Evolutionary conservation across 2,329 filamentous ascomycete genomes (phyloP).

Genomic region (Diaporthe destruens): DNA sequence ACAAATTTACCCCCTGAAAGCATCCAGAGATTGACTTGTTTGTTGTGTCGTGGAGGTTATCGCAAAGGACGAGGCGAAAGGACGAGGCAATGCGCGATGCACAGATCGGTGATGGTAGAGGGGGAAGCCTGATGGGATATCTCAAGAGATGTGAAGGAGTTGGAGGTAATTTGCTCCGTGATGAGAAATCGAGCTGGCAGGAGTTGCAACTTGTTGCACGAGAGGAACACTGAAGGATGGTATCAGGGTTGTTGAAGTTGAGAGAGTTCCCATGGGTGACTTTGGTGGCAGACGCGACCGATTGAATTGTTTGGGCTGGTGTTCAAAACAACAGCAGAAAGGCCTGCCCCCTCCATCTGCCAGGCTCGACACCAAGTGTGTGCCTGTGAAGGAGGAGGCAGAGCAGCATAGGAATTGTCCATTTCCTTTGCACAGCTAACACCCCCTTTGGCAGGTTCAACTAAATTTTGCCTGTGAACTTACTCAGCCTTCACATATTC

Average conservation of each 20-base stretch:
- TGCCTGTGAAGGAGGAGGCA: constrained; percentile 22
- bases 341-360: neutral
- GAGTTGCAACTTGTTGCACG: neutral
- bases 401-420: neutral
- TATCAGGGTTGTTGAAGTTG: neutral
- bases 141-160: neutral
- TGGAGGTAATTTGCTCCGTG: neutral
- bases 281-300: neutral
- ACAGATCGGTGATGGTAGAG: too few relatives aligned
- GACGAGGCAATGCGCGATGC: neutral
- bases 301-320: neutral
- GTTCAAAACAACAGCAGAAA: neutral
- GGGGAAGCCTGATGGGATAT: neutral
- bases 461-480: neutral
- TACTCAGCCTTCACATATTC: neutral
- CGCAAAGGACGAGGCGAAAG: too few relatives aligned
- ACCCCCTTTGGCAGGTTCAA: accelerated
- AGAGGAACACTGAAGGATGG: neutral
- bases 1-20: neutral
- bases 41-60: neutral
- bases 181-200: neutral
- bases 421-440: neutral
- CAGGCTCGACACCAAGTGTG: neutral
- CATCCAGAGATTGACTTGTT: neutral
- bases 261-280: neutral